Percentiles rank a stretch among this genome's conserved stretches.
These are phyloP conservation scores for Helminthosporium solani DNA, from an alignment of 2,329 filamentous ascomycete genomes.

Conservation along the genomic window DNA sequence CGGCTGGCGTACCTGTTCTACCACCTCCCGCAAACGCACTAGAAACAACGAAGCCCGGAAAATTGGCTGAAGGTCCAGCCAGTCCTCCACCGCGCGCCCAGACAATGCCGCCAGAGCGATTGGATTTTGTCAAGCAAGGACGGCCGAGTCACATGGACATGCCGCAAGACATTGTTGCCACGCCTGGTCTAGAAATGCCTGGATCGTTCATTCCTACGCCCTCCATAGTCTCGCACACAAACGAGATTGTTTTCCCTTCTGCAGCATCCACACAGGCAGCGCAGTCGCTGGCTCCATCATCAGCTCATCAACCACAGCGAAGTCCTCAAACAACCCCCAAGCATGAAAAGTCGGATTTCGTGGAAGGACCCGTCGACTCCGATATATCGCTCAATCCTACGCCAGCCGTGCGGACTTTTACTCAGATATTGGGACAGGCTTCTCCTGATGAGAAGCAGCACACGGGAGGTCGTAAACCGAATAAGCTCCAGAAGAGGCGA, in stretches of 20 bases:
- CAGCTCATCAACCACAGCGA: constrained; percentile 15
- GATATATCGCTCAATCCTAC: constrained; percentile 23
- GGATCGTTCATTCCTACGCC: constrained; percentile 61
- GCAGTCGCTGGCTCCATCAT: constrained; percentile 22
- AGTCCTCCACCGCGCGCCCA: constrained; percentile 15
- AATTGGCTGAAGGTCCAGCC: constrained; percentile 2
- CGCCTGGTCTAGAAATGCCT: constrained; percentile 42
- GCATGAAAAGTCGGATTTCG: constrained; percentile 35
- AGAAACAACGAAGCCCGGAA: constrained; percentile 4
- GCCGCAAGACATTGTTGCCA: constrained; percentile 27
- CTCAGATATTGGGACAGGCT: constrained; percentile 39
- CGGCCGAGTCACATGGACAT: constrained; percentile 18
- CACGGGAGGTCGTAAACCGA: constrained; percentile 69
- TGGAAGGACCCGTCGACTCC: constrained; percentile 34
- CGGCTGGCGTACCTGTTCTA: constrained; percentile 12
- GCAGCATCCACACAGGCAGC: constrained; percentile 18
- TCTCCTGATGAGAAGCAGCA: constrained; percentile 62
- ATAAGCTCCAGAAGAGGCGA: constrained; percentile 88
- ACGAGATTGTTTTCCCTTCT: constrained; percentile 42
- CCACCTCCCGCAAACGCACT: not conserved
- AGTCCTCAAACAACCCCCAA: constrained; percentile 32
- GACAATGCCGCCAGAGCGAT: constrained; percentile 24
- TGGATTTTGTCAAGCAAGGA: constrained; percentile 26
- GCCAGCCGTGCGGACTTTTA: constrained; percentile 38
- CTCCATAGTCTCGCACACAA: constrained; percentile 44